phyloP scores from a whole-genome alignment of 192 early-diverging fungal species.

The Entomortierella beljakovae region DNA sequence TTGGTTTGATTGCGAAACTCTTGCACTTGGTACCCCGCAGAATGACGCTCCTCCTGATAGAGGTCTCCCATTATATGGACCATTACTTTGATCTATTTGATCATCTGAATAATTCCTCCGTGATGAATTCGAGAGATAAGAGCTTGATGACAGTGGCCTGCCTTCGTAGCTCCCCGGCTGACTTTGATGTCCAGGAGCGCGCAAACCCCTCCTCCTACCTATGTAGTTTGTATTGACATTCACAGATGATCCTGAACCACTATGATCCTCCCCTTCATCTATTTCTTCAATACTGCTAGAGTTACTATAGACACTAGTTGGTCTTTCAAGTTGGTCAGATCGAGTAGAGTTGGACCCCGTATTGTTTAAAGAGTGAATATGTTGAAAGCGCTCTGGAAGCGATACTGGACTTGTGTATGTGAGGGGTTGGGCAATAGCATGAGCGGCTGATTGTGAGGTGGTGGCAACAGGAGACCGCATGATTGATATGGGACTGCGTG shows the following conservation, averaged over 20 bases:
- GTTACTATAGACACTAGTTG: conserved; percentile 45
- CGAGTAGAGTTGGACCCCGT: conserved; percentile 13
- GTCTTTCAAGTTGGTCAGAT: conserved; percentile 25
- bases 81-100: conserved; percentile 17
- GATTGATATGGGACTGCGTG: conserved; percentile 41
- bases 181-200: conserved; percentile 1
- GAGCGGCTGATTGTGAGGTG: conserved; percentile 33
- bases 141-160: conserved; percentile 18
- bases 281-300: conserved; percentile 43
- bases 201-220: conserved; percentile 12
- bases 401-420: conserved; percentile 30
- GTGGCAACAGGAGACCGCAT: conserved; percentile 45
- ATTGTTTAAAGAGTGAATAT: conserved; percentile 31
- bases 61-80: conserved; percentile 11
- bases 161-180: conserved; percentile 4
- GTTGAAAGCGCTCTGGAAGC: conserved; percentile 46
- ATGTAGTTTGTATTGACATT: conserved; percentile 19
- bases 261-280: conserved; percentile 31
- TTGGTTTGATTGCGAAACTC: conserved; percentile 22
- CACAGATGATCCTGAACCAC: conserved; percentile 29
- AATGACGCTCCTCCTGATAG: conserved; percentile 21
- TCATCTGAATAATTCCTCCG: conserved; percentile 31
- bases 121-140: conserved; percentile 6
- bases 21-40: conserved; percentile 25
- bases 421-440: conserved; percentile 35